These are phyloP conservation scores for Leccinum variicolor DNA, from an alignment of 768 basidiomycete genomes.

Conservation along the genomic window DNA sequence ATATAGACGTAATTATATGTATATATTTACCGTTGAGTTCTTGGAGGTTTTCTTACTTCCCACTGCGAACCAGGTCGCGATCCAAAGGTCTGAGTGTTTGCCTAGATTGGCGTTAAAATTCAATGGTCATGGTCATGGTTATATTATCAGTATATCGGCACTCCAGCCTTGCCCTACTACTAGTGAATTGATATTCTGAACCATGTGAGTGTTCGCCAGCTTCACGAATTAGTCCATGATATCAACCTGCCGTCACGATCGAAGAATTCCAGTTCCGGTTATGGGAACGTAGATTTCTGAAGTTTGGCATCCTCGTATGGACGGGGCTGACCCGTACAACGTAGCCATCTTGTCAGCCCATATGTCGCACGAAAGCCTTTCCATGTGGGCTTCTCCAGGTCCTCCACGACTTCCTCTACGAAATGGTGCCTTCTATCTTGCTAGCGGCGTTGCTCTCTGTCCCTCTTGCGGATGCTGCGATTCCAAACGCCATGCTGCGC, in stretches of 20 bases:
- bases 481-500: conserved; percentile 23
- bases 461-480: conserved; percentile 17
- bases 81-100: too few relatives aligned
- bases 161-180: too few relatives aligned
- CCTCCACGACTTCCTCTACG: not conserved
- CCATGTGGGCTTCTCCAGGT: not conserved
- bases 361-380: not conserved
- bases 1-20: not conserved
- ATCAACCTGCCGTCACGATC: not conserved
- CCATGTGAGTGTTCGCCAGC: not conserved
- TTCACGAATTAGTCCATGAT: not conserved
- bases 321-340: not conserved
- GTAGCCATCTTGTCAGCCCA: not conserved
- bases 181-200: not conserved
- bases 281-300: not conserved
- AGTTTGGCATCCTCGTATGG: not conserved
- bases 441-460: conserved; percentile 11
- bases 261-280: not conserved
- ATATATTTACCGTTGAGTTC: not conserved
- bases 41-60: not conserved
- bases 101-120: too few relatives aligned
- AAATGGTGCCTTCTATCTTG: not conserved
- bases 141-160: too few relatives aligned
- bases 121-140: too few relatives aligned
- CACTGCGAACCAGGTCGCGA: too few relatives aligned